A percentile compares a stretch with the other conserved stretches of the same genome.
phyloP scores from a whole-genome alignment of 1,284 basidiomycete species.

The Ceratobasidium sp. region DNA sequence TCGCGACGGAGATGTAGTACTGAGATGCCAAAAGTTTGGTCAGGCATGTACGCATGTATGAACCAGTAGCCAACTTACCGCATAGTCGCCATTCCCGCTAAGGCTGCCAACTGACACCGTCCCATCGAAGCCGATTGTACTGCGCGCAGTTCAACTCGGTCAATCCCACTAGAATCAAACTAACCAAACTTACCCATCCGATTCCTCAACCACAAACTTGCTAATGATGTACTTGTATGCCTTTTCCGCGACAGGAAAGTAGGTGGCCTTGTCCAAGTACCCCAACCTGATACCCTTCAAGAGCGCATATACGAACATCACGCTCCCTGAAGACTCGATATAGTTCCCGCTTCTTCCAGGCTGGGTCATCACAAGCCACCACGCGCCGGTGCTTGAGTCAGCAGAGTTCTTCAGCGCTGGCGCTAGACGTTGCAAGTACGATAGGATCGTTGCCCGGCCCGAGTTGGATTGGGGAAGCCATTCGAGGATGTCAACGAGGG shows the following conservation, averaged over 20 bases:
- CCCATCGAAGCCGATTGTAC: conserved; percentile 26
- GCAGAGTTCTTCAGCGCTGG: conserved; percentile 53
- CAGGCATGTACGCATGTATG: too few species aligned
- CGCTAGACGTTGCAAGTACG: conserved; percentile 50
- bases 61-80: too few species aligned
- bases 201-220: conserved; percentile 54
- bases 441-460: conserved; percentile 49
- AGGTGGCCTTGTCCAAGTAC: conserved; percentile 48
- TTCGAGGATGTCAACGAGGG: conserved; percentile 58
- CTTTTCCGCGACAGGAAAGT: conserved; percentile 52
- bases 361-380: conserved; percentile 60
- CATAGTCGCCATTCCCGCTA: conserved; percentile 29
- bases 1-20: conserved; percentile 44
- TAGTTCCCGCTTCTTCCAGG: conserved; percentile 58
- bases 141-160: background rate
- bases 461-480: conserved; percentile 51
- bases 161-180: background rate
- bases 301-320: conserved; percentile 59
- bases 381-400: conserved; percentile 53
- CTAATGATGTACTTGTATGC: conserved; percentile 55
- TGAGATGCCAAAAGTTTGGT: background rate
- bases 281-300: conserved; percentile 56
- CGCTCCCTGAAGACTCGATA: conserved; percentile 57
- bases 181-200: conserved; percentile 11
- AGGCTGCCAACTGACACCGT: conserved; percentile 34